Conservation (phyloP, 306 rosid genomes). For the Luffa acutangula region DNA sequence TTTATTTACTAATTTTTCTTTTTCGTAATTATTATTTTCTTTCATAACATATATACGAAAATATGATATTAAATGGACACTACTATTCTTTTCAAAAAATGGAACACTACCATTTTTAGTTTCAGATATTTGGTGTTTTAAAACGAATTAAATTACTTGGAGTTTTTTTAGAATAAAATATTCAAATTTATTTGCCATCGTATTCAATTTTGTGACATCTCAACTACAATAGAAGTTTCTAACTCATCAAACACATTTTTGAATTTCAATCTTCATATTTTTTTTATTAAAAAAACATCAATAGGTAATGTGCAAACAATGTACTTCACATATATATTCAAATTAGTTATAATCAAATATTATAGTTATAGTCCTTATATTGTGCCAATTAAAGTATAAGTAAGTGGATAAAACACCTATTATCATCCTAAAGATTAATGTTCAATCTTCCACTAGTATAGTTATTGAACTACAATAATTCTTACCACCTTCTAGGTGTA, state of each 20-base stretch:
- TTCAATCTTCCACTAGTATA: too few relatives aligned
- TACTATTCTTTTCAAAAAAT: not conserved
- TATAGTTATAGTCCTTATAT: too few relatives aligned
- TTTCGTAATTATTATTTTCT: not conserved
- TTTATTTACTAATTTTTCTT: not conserved
- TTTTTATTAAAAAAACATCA: too few relatives aligned
- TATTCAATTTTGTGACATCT: not conserved
- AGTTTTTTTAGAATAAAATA: not conserved
- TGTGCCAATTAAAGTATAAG: too few relatives aligned
- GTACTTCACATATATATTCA: not conserved
- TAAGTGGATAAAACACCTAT: too few relatives aligned
- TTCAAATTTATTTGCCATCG: not conserved
- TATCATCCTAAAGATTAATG: too few relatives aligned
- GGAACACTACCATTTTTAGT: not conserved
- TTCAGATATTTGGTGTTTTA: not conserved
- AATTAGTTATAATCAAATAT: not conserved
- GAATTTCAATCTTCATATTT: too few relatives aligned
- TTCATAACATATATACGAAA: not conserved
- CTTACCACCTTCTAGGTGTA: too few relatives aligned
- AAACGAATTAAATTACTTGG: not conserved
- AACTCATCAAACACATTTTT: not conserved
- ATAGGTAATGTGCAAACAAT: not conserved
- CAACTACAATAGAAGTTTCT: not conserved
- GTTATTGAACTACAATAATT: too few relatives aligned
- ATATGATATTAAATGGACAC: not conserved